phyloP scores from a whole-genome alignment of 257 asterid species.

The Leptodermis oblonga region DNA sequence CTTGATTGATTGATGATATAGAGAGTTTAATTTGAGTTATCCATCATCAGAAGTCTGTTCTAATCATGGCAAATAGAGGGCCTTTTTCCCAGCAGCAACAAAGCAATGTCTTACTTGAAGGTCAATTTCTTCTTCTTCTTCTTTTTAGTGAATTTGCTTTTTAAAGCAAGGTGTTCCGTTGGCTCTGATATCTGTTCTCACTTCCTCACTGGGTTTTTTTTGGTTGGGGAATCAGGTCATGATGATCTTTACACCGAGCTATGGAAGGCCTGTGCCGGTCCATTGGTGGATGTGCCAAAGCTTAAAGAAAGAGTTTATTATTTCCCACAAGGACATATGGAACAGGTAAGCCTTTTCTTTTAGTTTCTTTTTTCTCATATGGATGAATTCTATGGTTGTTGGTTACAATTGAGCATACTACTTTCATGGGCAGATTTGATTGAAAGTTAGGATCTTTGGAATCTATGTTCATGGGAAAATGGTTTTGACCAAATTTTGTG shows the following conservation, averaged over 20 bases:
- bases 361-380: not conserved
- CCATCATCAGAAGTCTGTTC: slow-evolving; percentile 1
- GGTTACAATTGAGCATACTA: slow-evolving; percentile 24
- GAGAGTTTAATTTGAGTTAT: not conserved
- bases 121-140: slow-evolving; percentile 13
- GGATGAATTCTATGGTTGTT: not conserved
- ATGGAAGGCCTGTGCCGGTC: slow-evolving; percentile 98
- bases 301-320: slow-evolving; percentile 69
- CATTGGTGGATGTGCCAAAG: slow-evolving; percentile 85
- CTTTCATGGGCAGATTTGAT: slow-evolving; percentile 13
- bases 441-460: slow-evolving; percentile 21
- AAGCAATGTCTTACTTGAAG: slow-evolving; percentile 20
- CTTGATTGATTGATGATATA: slow-evolving; percentile 14
- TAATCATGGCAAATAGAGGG: slow-evolving; percentile 35
- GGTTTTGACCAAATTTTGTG: not conserved
- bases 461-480: slow-evolving; percentile 3
- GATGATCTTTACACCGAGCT: slow-evolving; percentile 62
- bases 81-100: slow-evolving; percentile 27
- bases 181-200: not conserved
- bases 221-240: slow-evolving; percentile 20
- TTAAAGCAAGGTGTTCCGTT: not conserved
- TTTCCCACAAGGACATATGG: slow-evolving; percentile 99
- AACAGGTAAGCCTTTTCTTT: slow-evolving; percentile 57
- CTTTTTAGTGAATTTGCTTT: not conserved
- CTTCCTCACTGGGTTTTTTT: not conserved